These are phyloP conservation scores for Sclerotinia subarctica DNA, from an alignment of 2,329 filamentous ascomycete species.

Conservation along the genomic window DNA sequence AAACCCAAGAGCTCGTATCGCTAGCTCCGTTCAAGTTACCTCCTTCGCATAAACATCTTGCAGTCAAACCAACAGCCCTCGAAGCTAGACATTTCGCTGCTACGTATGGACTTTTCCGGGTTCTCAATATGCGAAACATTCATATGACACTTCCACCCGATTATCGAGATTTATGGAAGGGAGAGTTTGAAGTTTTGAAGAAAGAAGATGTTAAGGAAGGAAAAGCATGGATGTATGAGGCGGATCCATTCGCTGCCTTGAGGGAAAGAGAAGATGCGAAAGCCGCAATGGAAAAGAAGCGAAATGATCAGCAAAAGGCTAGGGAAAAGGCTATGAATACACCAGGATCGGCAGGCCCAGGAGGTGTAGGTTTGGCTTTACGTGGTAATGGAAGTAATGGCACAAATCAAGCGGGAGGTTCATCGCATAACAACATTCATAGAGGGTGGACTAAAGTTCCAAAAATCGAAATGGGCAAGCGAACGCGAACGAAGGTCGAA, in stretches of 20 bases:
- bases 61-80: conserved; percentile 72
- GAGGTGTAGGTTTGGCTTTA: conserved; percentile 46
- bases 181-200: conserved; percentile 79
- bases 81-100: conserved; percentile 94
- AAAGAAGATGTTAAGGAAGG: conserved; percentile 73
- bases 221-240: conserved; percentile 89
- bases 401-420: conserved; percentile 36
- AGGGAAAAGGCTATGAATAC: conserved; percentile 65
- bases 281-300: conserved; percentile 73
- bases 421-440: conserved; percentile 43
- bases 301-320: conserved; percentile 65
- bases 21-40: conserved; percentile 83
- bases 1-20: conserved; percentile 73
- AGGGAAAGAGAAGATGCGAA: conserved; percentile 78
- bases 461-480: conserved; percentile 88
- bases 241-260: conserved; percentile 83
- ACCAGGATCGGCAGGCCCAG: conserved; percentile 51
- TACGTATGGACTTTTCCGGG: conserved; percentile 84
- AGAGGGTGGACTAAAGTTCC: conserved; percentile 81
- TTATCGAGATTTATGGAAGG: conserved; percentile 87
- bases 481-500: conserved; percentile 76
- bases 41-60: conserved; percentile 69
- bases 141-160: conserved; percentile 91
- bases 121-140: conserved; percentile 93
- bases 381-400: conserved; percentile 43